Conservation (phyloP, 192 early-diverging fungal genomes). For the Coemansia reversa region DNA sequence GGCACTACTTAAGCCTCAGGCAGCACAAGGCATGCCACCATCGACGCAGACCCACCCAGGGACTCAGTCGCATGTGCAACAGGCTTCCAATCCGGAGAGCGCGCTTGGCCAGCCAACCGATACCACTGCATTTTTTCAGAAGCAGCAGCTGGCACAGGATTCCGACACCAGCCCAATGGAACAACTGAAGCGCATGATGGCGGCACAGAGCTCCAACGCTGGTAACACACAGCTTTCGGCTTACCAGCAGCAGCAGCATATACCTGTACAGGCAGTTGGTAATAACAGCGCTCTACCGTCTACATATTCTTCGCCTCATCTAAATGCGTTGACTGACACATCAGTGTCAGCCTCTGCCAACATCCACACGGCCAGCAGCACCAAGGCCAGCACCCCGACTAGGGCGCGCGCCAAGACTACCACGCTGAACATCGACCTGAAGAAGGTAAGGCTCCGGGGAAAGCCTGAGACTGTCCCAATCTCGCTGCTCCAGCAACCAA, state of each 20-base stretch:
- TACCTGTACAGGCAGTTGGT: not conserved
- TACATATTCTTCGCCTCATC: constrained; percentile 21
- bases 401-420: constrained; percentile 19
- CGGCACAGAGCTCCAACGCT: constrained; percentile 16
- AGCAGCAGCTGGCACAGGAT: constrained; percentile 6
- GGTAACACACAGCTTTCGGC: constrained; percentile 7
- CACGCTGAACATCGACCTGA: constrained; percentile 25
- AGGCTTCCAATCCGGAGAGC: constrained; percentile 23
- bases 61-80: constrained; percentile 15
- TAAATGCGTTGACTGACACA: constrained; percentile 1
- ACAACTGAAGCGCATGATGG: constrained; percentile 49
- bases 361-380: constrained; percentile 3
- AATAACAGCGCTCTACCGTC: constrained; percentile 6
- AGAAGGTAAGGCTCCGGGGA: constrained; percentile 23
- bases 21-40: constrained; percentile 3
- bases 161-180: constrained; percentile 25
- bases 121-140: not conserved
- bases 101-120: constrained; percentile 16
- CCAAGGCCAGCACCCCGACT: constrained; percentile 9
- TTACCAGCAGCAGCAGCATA: constrained; percentile 7
- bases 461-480: constrained; percentile 45
- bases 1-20: constrained; percentile 46
- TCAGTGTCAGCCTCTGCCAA: not conserved
- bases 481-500: constrained; percentile 46
- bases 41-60: constrained; percentile 22